phyloP scores from a whole-genome alignment of 768 basidiomycete genomes.

The Phlebiopsis gigantea region DNA sequence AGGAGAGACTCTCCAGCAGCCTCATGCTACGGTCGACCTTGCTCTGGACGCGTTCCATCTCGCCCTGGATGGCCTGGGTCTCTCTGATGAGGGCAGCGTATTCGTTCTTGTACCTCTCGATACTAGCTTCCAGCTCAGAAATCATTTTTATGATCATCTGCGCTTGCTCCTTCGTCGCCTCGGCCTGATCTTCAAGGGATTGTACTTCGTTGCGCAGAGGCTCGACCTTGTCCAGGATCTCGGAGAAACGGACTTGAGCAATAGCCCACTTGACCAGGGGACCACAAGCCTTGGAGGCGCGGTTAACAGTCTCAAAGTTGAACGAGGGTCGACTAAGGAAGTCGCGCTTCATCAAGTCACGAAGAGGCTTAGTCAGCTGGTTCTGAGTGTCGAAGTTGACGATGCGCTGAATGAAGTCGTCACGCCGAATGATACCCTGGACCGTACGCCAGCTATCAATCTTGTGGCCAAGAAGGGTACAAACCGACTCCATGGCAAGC shows the following conservation, averaged over 20 bases:
- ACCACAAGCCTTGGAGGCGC: constrained; percentile 94
- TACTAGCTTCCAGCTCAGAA: constrained; percentile 86
- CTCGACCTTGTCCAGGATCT: constrained; percentile 95
- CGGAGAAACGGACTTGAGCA: constrained; percentile 95
- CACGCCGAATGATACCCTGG: constrained; percentile 90
- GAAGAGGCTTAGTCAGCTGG: constrained; percentile 85
- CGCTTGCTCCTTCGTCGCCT: constrained; percentile 93
- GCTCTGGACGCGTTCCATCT: constrained; percentile 97
- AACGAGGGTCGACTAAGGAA: constrained; percentile 87
- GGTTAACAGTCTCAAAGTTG: constrained; percentile 93
- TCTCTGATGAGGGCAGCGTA: constrained; percentile 96
- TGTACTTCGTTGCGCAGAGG: constrained; percentile 94
- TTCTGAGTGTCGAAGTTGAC: constrained; percentile 90
- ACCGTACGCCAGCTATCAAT: constrained; percentile 97
- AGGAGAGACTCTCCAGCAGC: constrained; percentile 88
- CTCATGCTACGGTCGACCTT: constrained; percentile 98
- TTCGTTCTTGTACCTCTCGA: constrained; percentile 92
- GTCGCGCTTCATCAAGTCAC: constrained; percentile 89
- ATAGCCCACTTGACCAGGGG: constrained; percentile 98
- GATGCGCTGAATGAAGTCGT: constrained; percentile 94
- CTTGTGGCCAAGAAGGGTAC: constrained; percentile 92
- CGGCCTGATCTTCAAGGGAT: constrained; percentile 87
- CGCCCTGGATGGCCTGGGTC: constrained; percentile 92
- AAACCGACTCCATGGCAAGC: constrained; percentile 97
- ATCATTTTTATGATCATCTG: constrained; percentile 88